Evolutionary conservation across 768 basidiomycete genomes (phyloP).

Genomic region (Cubamyces lactineus): DNA sequence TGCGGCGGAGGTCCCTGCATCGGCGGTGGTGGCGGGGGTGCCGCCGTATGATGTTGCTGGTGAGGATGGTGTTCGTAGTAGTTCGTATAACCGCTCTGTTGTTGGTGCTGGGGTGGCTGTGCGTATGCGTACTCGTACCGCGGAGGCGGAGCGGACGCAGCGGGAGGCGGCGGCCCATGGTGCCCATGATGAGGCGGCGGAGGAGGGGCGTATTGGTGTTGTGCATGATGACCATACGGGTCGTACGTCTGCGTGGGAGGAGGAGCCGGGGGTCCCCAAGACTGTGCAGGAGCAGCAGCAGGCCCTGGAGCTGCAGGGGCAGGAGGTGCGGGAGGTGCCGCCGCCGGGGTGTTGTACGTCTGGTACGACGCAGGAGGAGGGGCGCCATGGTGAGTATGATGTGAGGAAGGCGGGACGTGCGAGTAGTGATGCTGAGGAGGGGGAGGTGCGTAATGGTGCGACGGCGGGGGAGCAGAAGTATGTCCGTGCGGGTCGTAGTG

Average conservation of each 20-base stretch:
- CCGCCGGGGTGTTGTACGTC: constrained; percentile 20
- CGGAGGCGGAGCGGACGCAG: constrained; percentile 27
- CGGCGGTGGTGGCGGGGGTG: constrained; percentile 32
- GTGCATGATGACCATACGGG: constrained; percentile 38
- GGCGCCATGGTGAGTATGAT: constrained; percentile 19
- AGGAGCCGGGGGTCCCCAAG: constrained; percentile 14
- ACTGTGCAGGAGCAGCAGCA: constrained; percentile 22
- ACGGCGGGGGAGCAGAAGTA: constrained; percentile 21
- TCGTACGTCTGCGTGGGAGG: constrained; percentile 26
- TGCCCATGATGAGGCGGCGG: constrained; percentile 28
- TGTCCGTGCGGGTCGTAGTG: constrained; percentile 33
- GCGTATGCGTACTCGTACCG: constrained; percentile 22
- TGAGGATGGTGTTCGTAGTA: constrained; percentile 28
- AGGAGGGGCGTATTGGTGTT: constrained; percentile 28
- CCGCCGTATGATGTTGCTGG: constrained; percentile 29
- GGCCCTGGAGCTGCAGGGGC: constrained; percentile 23
- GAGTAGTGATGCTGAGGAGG: constrained; percentile 34
- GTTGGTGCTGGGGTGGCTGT: constrained; percentile 21
- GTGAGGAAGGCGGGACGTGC: constrained; percentile 26
- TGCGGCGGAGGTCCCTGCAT: constrained; percentile 34
- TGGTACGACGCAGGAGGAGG: constrained; percentile 24
- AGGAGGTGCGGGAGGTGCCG: constrained; percentile 16
- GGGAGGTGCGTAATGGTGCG: constrained; percentile 30
- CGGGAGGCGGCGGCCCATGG: constrained; percentile 27
- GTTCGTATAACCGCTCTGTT: constrained; percentile 19